Conservation (phyloP, 1,284 basidiomycete species). For the Rhodotorula sp. region DNA sequence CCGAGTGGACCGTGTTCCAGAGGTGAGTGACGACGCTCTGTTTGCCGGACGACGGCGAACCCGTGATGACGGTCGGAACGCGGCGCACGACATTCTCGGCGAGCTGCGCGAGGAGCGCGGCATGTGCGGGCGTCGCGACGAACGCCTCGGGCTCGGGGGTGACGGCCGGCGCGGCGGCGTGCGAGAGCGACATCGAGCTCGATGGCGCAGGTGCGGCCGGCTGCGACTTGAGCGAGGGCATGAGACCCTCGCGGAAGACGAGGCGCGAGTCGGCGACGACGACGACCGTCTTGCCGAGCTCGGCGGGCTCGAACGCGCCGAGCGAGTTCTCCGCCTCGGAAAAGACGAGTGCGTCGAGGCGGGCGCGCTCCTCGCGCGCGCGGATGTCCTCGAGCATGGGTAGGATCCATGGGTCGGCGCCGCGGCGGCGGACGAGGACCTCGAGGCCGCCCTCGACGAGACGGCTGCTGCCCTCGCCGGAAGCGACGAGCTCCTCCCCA, state of each 20-base stretch:
- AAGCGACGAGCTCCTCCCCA: slow-evolving; percentile 4
- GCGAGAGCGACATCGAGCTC: neutral
- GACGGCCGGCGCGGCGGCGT: slow-evolving; percentile 13
- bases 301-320: slow-evolving; percentile 11
- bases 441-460: slow-evolving; percentile 39
- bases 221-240: slow-evolving; percentile 21
- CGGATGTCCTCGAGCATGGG: slow-evolving; percentile 24
- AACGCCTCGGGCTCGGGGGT: slow-evolving; percentile 52
- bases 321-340: neutral
- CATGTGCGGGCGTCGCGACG: slow-evolving; percentile 68
- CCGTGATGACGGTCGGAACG: slow-evolving; percentile 80
- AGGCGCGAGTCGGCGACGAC: slow-evolving; percentile 21
- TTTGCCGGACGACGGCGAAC: slow-evolving; percentile 88
- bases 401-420: slow-evolving; percentile 39
- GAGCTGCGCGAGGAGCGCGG: slow-evolving; percentile 63
- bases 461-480: neutral
- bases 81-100: slow-evolving; percentile 68
- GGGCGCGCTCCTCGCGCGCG: slow-evolving; percentile 9
- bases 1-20: slow-evolving; percentile 59
- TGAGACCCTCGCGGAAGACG: slow-evolving; percentile 35
- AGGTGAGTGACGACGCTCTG: slow-evolving; percentile 78
- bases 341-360: neutral
- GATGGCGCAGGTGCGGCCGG: slow-evolving; percentile 1
- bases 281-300: slow-evolving; percentile 31
- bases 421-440: slow-evolving; percentile 21